phyloP scores from a whole-genome alignment of 441 rosid genomes.

The Hura crepitans region DNA sequence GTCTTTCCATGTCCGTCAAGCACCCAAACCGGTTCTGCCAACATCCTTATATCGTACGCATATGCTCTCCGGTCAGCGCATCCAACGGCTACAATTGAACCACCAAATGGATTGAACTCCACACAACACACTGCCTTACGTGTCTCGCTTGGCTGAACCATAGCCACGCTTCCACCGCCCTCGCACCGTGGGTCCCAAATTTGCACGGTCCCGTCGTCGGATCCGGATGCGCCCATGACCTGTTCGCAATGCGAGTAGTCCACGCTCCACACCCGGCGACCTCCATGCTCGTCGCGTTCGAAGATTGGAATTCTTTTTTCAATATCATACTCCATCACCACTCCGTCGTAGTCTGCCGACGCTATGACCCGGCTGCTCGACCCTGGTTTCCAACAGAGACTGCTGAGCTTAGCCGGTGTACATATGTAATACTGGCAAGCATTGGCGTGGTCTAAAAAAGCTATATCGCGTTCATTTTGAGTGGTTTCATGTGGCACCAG shows the following conservation, averaged over 20 bases:
- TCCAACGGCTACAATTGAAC: constrained; percentile 50
- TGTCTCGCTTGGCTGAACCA: constrained; percentile 43
- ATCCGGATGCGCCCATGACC: constrained; percentile 67
- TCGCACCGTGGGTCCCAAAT: constrained; percentile 74
- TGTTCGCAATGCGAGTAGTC: constrained; percentile 57
- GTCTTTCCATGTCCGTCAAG: constrained; percentile 64
- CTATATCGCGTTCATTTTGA: constrained; percentile 7
- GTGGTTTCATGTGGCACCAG: constrained; percentile 25
- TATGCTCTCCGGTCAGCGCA: constrained; percentile 68
- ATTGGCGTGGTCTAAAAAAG: constrained; percentile 39
- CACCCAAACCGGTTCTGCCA: constrained; percentile 36
- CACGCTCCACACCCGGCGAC: constrained; percentile 81
- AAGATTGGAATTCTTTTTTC: constrained; percentile 56
- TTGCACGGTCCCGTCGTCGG: constrained; percentile 85
- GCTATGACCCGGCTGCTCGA: constrained; percentile 52
- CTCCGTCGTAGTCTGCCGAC: constrained; percentile 91
- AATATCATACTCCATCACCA: constrained; percentile 75
- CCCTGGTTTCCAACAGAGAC: constrained; percentile 67
- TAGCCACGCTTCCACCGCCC: constrained; percentile 38
- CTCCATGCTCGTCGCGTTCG: constrained; percentile 94
- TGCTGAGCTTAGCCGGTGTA: constrained; percentile 86
- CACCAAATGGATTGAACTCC: constrained; percentile 64
- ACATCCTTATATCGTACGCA: constrained; percentile 55
- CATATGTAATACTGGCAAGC: constrained; percentile 55
- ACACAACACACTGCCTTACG: constrained; percentile 63